Base-by-base conservation (phyloP, 1,284 basidiomycete species). In the Cryptococcus hybrid region DNA sequence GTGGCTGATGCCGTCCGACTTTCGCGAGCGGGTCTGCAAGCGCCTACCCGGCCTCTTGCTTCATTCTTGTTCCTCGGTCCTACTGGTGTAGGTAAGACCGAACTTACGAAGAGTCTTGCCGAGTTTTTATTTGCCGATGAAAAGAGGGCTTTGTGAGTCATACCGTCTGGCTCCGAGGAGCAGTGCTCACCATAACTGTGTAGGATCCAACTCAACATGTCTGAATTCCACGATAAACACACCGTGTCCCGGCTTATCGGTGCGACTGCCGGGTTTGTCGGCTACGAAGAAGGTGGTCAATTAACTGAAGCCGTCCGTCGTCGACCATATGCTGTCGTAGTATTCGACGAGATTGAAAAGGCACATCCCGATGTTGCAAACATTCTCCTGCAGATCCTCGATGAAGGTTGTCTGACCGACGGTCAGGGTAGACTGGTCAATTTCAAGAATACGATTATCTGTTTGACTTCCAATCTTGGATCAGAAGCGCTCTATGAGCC, bases 401-500 rank as follows among this genome's bases (percentile, higher is more conserved):
- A 97, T 67, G 93, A 97, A 75, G 93, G 93, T 8, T 85, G 81
- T 55, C 82, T 96, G 60, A 95, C 92, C 1, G 93, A 97, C 71
- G 62, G 63, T 47, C 61, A 63, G 63, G 76, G 76, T 37, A 62
- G 64, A 47, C 64, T 73, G 57, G 74, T 79, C 63, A 77, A 73
- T 56, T 79, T 79, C 67, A 71, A 87, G 84, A 92, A 90, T 77
- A 90, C 89, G 2, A 90, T 92, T 72, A 87, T 94, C 66, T 89
- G 94, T 75, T 88, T 96, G 83, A 97, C 93, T 3, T 92, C 90
- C 54, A 98, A 98, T 75, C 83, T 97, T 36, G 91, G 91, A 13
- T 58, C 86, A 78, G 45, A 85, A 70, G 88, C 92, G 52, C 84
- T 96, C 15, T 87, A 87, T 8, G 84, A 88, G 62, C 78, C 83